phyloP scores from a whole-genome alignment of 2,329 filamentous ascomycete species.

The Colletotrichum sp. region DNA sequence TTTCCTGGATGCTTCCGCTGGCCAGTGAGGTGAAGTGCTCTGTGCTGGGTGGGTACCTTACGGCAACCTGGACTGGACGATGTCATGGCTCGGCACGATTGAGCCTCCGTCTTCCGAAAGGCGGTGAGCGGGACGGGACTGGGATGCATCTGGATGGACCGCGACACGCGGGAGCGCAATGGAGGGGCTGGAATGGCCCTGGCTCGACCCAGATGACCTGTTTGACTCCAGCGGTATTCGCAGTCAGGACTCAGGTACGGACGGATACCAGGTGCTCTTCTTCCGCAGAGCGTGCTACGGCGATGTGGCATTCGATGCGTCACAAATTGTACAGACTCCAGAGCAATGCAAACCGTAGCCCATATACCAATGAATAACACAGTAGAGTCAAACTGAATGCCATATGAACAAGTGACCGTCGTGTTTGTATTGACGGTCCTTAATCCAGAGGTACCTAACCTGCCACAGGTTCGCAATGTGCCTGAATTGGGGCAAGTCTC shows the following conservation, averaged over 20 bases:
- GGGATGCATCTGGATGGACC: no score
- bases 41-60: neutral
- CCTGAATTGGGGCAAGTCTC: neutral
- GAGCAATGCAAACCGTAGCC: neutral
- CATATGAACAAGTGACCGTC: neutral
- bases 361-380: neutral
- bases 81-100: constrained; percentile 12
- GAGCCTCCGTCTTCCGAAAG: constrained; percentile 4
- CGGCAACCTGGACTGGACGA: neutral
- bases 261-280: neutral
- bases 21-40: neutral
- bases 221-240: neutral
- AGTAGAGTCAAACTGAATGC: neutral
- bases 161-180: neutral
- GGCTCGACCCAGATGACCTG: neutral
- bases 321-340: neutral
- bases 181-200: neutral
- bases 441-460: neutral
- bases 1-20: constrained; percentile 14
- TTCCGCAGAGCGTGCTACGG: neutral
- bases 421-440: neutral
- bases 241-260: neutral
- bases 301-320: neutral
- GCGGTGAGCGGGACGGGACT: neutral
- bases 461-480: neutral